These are phyloP conservation scores for Tolypocladium ophioglossoides DNA, from an alignment of 2,329 filamentous ascomycete genomes.

Conservation along the genomic window DNA sequence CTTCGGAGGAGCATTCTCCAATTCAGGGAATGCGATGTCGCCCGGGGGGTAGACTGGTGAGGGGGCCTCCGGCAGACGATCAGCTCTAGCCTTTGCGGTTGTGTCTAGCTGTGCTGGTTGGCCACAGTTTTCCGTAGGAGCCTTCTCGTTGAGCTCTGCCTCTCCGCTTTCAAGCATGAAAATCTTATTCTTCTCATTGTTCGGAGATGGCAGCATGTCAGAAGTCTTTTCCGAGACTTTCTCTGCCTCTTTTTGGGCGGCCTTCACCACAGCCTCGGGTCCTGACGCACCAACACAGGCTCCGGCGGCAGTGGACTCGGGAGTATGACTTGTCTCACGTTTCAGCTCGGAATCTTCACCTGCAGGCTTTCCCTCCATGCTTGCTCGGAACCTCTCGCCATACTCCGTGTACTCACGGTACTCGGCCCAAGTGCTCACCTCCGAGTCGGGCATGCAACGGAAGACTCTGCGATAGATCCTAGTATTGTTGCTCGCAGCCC, in stretches of 20 bases:
- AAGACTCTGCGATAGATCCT: slow-evolving; percentile 90
- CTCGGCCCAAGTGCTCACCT: slow-evolving; percentile 86
- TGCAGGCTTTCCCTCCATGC: slow-evolving; percentile 43
- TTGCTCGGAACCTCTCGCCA: slow-evolving; percentile 63
- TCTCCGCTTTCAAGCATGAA: slow-evolving; percentile 19
- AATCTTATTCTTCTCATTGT: slow-evolving; percentile 20
- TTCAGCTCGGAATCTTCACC: slow-evolving; percentile 40
- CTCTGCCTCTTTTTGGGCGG: slow-evolving; percentile 18
- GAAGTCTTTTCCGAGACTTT: slow-evolving; percentile 21
- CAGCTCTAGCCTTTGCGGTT: neutral
- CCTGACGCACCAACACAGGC: slow-evolving; percentile 33
- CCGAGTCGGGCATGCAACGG: slow-evolving; percentile 91
- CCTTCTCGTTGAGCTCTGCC: slow-evolving; percentile 23
- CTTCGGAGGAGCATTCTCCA: slow-evolving; percentile 27
- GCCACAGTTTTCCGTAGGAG: neutral
- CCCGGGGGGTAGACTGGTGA: slow-evolving; percentile 19
- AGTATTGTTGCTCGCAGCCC: slow-evolving; percentile 87
- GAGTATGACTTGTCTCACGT: slow-evolving; percentile 19
- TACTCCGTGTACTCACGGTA: slow-evolving; percentile 81
- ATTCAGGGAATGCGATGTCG: slow-evolving; percentile 34
- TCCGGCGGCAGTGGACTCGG: slow-evolving; percentile 20
- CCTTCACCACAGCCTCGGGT: slow-evolving; percentile 25
- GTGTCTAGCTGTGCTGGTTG: neutral
- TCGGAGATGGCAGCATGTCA: slow-evolving; percentile 13
- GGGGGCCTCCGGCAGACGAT: neutral